phyloP scores from a whole-genome alignment of 1,139 yeast genomes.

The Candida mesenterica region DNA sequence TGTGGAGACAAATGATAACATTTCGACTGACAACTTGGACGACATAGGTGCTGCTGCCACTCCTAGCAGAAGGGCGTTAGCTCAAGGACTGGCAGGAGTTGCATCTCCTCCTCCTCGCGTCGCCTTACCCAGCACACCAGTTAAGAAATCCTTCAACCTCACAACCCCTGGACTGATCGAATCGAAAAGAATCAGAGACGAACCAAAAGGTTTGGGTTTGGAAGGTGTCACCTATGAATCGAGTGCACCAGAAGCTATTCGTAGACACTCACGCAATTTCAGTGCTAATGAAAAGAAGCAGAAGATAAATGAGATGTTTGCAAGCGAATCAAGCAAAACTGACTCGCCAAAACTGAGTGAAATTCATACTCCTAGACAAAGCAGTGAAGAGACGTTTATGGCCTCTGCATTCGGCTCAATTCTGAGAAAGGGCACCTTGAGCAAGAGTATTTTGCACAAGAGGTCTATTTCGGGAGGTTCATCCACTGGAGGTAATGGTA shows the following conservation, averaged over 20 bases:
- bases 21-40: constrained; percentile 19
- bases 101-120: constrained; percentile 37
- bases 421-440: constrained; percentile 29
- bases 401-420: constrained; percentile 12
- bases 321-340: constrained; percentile 1
- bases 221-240: constrained; percentile 35
- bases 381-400: constrained; percentile 7
- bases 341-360: constrained; percentile 3
- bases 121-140: constrained; percentile 29
- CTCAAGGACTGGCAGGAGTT: constrained; percentile 2
- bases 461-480: constrained; percentile 43
- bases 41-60: constrained; percentile 17
- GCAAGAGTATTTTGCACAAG: constrained; percentile 30
- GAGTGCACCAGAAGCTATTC: not conserved
- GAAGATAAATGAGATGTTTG: constrained; percentile 3
- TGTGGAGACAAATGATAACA: constrained; percentile 38
- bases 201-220: constrained; percentile 38
- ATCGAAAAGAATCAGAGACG: constrained; percentile 14
- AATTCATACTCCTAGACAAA: constrained; percentile 34
- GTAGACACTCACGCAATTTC: constrained; percentile 1
- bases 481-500: constrained; percentile 9
- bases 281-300: constrained; percentile 8
- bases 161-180: constrained; percentile 15
- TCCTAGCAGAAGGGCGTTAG: constrained; percentile 12
- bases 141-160: constrained; percentile 10